Evolutionary conservation across 2,329 filamentous ascomycete genomes (phyloP).

Genomic region (Pseudonectria buxi): DNA sequence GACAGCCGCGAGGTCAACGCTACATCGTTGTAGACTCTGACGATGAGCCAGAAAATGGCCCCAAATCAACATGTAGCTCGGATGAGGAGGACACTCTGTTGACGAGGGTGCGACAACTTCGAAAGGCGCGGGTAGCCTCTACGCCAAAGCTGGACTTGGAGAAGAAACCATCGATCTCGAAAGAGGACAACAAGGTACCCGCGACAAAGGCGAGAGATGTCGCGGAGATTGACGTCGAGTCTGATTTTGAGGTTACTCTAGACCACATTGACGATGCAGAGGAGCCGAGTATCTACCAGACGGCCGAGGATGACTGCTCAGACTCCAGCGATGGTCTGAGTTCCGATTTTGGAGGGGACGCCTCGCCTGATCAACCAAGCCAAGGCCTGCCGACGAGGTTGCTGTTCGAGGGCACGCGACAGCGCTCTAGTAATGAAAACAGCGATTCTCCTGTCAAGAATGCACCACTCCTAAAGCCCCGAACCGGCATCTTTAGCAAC

Average conservation of each 20-base stretch:
- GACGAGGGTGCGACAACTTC: conserved; percentile 16
- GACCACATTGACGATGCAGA: conserved; percentile 9
- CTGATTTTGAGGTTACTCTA: conserved; percentile 5
- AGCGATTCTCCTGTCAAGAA: conserved; percentile 2
- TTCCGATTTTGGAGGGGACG: conserved; percentile 12
- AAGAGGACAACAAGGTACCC: conserved; percentile 2
- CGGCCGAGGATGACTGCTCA: conserved; percentile 16
- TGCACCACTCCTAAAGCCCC: conserved; percentile 4
- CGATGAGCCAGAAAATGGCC: conserved; percentile 5
- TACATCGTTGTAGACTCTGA: conserved; percentile 14
- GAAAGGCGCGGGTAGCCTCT: conserved; percentile 3
- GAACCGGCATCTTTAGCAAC: too few species aligned
- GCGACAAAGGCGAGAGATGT: conserved; percentile 7
- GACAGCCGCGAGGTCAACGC: conserved; percentile 6
- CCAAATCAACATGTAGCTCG: conserved; percentile 1
- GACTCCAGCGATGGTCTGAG: conserved; percentile 5
- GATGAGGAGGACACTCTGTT: conserved; percentile 11
- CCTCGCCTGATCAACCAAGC: conserved; percentile 6
- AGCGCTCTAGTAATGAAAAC: neutral
- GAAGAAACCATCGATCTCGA: conserved; percentile 1
- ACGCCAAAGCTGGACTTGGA: neutral
- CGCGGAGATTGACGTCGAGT: conserved; percentile 6
- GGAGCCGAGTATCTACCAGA: conserved; percentile 19
- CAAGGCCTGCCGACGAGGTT: conserved; percentile 2
- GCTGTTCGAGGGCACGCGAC: neutral